phyloP scores from a whole-genome alignment of 2,329 filamentous ascomycete genomes.

The Aspergillus japonicus region DNA sequence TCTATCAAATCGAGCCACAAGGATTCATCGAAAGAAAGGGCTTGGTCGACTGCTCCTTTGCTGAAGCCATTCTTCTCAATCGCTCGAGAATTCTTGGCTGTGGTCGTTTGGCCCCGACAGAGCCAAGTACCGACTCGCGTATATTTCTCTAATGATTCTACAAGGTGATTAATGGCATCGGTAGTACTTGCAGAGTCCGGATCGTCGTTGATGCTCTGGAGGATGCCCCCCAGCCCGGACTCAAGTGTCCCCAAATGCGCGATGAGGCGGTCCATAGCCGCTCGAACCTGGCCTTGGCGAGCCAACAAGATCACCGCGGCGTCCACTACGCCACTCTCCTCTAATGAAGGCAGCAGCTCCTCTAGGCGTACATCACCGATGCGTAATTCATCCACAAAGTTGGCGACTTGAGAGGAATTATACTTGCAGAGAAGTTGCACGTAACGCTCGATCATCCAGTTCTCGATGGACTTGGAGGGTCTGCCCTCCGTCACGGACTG shows the following conservation, averaged over 20 bases:
- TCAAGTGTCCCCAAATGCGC: slow-evolving; percentile 77
- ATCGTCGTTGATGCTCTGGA: slow-evolving; percentile 60
- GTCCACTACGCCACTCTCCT: slow-evolving; percentile 85
- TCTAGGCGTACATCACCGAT: slow-evolving; percentile 77
- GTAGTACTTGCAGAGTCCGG: slow-evolving; percentile 59
- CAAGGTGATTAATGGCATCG: slow-evolving; percentile 69
- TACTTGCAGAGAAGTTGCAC: slow-evolving; percentile 89
- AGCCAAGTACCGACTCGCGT: slow-evolving; percentile 92
- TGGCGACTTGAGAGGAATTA: slow-evolving; percentile 76
- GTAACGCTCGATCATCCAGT: slow-evolving; percentile 75
- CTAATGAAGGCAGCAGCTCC: slow-evolving; percentile 79
- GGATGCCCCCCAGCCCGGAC: slow-evolving; percentile 70
- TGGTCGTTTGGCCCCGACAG: slow-evolving; percentile 79
- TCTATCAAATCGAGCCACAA: slow-evolving; percentile 68
- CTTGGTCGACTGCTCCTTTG: slow-evolving; percentile 53
- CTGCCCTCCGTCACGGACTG: slow-evolving; percentile 34
- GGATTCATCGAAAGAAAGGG: slow-evolving; percentile 60
- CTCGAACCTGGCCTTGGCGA: slow-evolving; percentile 76
- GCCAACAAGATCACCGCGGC: slow-evolving; percentile 89
- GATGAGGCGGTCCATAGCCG: slow-evolving; percentile 83
- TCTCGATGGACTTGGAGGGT: slow-evolving; percentile 41
- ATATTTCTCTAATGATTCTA: slow-evolving; percentile 82
- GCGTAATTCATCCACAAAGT: slow-evolving; percentile 76
- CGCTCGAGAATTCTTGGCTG: slow-evolving; percentile 39
- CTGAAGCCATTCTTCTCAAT: slow-evolving; percentile 35